A percentile compares a stretch with the other conserved stretches of the same genome.
phyloP scores from a whole-genome alignment of 257 asterid genomes.

The Petrea volubilis region DNA sequence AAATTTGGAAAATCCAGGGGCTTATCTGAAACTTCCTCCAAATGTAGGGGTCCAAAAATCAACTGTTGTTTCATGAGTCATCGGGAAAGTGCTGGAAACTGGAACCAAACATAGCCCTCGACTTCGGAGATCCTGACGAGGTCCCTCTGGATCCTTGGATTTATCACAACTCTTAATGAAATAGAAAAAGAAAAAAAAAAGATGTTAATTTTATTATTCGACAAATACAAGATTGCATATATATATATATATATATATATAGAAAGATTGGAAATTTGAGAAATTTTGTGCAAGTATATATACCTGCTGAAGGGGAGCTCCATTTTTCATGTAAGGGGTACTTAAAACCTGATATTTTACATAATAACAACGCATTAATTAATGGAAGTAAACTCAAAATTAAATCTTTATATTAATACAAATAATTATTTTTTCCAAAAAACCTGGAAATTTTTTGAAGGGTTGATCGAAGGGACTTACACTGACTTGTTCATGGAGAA shows the following conservation, averaged over 20 bases:
- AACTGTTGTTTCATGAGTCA: constrained; percentile 58
- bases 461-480: constrained; percentile 41
- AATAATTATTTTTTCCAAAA: background rate
- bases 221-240: background rate
- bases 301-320: constrained; percentile 66
- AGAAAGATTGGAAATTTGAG: too few relatives aligned
- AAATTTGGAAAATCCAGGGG: background rate
- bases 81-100: constrained; percentile 71
- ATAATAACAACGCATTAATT: background rate
- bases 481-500: constrained; percentile 75
- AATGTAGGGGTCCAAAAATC: constrained; percentile 82
- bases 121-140: constrained; percentile 64
- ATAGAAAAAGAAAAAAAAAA: background rate
- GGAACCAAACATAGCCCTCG: constrained; percentile 81
- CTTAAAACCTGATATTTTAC: constrained; percentile 47
- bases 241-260: background rate
- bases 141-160: constrained; percentile 51
- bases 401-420: background rate
- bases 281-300: background rate
- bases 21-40: constrained; percentile 66
- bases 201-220: background rate
- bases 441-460: background rate
- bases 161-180: constrained; percentile 48
- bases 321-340: constrained; percentile 71
- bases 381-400: background rate